phyloP scores from a whole-genome alignment of 2,329 filamentous ascomycete genomes.

The Apiospora arundinis region DNA sequence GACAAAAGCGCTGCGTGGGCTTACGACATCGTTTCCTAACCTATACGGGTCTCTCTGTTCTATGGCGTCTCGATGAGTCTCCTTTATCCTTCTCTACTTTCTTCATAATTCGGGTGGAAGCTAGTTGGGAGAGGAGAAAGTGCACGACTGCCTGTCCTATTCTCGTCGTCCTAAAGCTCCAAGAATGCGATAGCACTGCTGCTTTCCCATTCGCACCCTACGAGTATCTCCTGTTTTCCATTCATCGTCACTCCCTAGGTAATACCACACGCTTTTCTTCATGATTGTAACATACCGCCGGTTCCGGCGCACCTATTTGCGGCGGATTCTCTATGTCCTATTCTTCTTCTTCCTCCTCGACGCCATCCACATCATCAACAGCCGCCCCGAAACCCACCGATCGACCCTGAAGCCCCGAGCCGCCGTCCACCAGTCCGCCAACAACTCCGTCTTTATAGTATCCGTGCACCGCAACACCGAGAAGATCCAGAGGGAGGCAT shows the following conservation, averaged over 20 bases:
- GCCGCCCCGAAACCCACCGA: constrained; percentile 40
- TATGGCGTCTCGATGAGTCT: constrained; percentile 14
- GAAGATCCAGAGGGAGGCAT: constrained; percentile 61
- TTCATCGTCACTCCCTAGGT: constrained; percentile 8
- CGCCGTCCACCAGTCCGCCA: constrained; percentile 29
- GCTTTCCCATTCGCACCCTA: neutral
- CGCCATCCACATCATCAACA: constrained; percentile 38
- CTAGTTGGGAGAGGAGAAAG: neutral
- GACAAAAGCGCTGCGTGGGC: constrained; percentile 3
- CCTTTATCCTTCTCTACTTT: constrained; percentile 8
- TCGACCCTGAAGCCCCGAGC: constrained; percentile 31
- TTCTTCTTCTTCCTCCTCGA: constrained; percentile 44
- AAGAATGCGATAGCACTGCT: constrained; percentile 12
- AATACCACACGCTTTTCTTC: constrained; percentile 20
- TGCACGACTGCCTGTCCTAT: neutral
- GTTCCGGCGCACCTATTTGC: constrained; percentile 43
- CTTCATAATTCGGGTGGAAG: constrained; percentile 7
- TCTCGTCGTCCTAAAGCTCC: neutral
- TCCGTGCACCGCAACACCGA: constrained; percentile 74
- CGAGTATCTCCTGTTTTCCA: neutral
- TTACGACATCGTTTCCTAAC: constrained; percentile 18
- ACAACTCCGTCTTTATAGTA: constrained; percentile 64
- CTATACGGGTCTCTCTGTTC: neutral
- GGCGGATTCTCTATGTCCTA: constrained; percentile 40
- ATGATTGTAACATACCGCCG: constrained; percentile 46